A percentile compares a stretch with the other conserved stretches of the same genome.
These are phyloP conservation scores for Pestalotiopsis sp. DNA, from an alignment of 2,329 filamentous ascomycete species.

Conservation along the genomic window DNA sequence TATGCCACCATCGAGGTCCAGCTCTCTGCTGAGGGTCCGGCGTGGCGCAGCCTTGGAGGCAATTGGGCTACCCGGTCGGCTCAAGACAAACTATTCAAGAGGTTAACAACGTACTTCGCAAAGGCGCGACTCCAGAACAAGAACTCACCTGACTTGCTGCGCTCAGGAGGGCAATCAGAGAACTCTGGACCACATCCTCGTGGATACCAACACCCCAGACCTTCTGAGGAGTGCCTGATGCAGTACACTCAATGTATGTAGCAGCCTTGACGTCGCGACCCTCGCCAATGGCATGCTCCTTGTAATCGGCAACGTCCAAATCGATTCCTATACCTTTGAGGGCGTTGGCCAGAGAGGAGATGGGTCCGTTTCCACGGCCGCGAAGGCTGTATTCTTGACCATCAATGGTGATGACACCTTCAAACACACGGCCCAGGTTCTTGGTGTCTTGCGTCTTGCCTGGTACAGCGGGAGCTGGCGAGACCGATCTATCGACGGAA, in stretches of 20 bases:
- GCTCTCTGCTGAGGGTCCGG: slow-evolving; percentile 38
- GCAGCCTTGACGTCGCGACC: slow-evolving; percentile 88
- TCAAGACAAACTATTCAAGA: slow-evolving; percentile 66
- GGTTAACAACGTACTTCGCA: not conserved
- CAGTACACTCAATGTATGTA: slow-evolving; percentile 88
- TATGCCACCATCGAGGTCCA: slow-evolving; percentile 30
- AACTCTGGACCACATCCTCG: slow-evolving; percentile 89
- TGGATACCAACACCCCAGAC: slow-evolving; percentile 94
- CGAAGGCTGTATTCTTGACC: slow-evolving; percentile 76
- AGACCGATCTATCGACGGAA: slow-evolving; percentile 76
- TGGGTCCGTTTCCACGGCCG: slow-evolving; percentile 85
- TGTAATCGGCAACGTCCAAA: slow-evolving; percentile 91
- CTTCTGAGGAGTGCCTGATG: slow-evolving; percentile 65
- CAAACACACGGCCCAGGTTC: slow-evolving; percentile 80
- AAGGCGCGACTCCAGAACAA: slow-evolving; percentile 6
- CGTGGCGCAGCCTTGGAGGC: slow-evolving; percentile 60
- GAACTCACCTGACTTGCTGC: slow-evolving; percentile 81
- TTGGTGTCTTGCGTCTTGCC: slow-evolving; percentile 77
- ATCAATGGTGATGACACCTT: slow-evolving; percentile 82
- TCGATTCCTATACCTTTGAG: slow-evolving; percentile 79
- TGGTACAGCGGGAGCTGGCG: slow-evolving; percentile 67
- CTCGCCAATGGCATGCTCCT: slow-evolving; percentile 88
- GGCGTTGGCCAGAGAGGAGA: slow-evolving; percentile 85
- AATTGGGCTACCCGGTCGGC: slow-evolving; percentile 68
- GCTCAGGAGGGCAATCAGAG: slow-evolving; percentile 80